Base-by-base conservation (phyloP, 495 filamentous ascomycete genomes). In the Lasiosphaeria ovina region DNA sequence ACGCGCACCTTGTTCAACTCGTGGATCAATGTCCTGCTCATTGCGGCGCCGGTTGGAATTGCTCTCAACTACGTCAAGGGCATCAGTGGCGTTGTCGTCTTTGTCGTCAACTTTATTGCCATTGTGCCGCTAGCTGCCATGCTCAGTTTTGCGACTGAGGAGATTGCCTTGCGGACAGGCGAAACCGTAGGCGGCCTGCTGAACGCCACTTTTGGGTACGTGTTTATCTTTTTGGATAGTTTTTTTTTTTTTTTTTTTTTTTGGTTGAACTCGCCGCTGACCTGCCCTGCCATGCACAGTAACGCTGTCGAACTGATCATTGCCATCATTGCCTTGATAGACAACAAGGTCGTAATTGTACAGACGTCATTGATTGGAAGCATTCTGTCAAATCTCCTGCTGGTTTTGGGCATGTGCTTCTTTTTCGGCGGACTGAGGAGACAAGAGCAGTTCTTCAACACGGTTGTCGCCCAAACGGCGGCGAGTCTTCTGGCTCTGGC, bases 281-380 rank as follows among this genome's bases (percentile, higher is more conserved):
- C 44, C 49, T 12, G 31, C 11, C 16, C 16, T 45, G 38, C 10
- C 45, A 24, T 36, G 7, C 57, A 36, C 61, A 88, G 88, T 16
- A 97, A 96, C 66, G 93, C 93, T 5, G 92, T 96, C 59, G 93
- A 97, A 69, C 70, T 97, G 62, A 97, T 97, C 62, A 89, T 97
- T 42, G 87, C 90, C 16, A 87, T 97, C 64, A 87, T 96, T 52
- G 92, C 92, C 0, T 76, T 97, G 44, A 74, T 80, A 24, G 76
- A 93, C 54, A 69, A 80, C 40, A 80, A 98, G 74, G 83, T 95
- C 33, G 78, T 89, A 45, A 95, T 98, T 65, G 93, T 97, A 3
- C 89, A 97, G 72, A 96, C 93, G 1, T 97, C 93, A 3, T 76
- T 97, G 11, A 90, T 97, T 60, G 93, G 93, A 34, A 89, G 85